Evolutionary conservation across 164 flowering plant genomes (phyloP), one percentile per base, ranked within the genome.

Genomic region (Dillenia turbinata): DNA sequence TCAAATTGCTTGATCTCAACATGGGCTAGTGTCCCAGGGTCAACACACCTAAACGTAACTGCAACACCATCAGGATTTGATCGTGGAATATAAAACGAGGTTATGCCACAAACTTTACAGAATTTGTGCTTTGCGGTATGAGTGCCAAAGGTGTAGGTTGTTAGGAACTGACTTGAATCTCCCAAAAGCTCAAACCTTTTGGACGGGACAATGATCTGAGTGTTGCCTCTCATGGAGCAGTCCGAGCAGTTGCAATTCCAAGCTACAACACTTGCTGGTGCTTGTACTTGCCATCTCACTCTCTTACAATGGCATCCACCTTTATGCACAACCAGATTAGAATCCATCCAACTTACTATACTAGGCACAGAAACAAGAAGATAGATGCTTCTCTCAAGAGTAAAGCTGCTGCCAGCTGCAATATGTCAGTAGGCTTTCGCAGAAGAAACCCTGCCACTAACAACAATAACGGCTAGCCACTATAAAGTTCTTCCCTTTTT

Each of bases 1-100:
- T 56, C 59, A 56, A 56, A 12, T 40, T 56, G 13, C 59, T 56
- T 56, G 7, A 56, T 56, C 59, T 56, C 59, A n/a, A 56, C 59
- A 11, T 56, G 59, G 19, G 47, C n/a, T 9, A 56, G 19, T 13
- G 59, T 56, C 17, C 59, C 59, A 40, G 59, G 59, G 13, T 57
- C 49, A n/a, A 57, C 49, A 9, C 49, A 57, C 15, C 60, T 44
- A 49, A 57, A 45, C 1, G 60, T 40, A 40, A 57, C 60, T 44
- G 60, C 26, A 57, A 57, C 26, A 7, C 60, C 60, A 11, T 57
- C 60, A 6, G 49, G 49, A 15, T 44, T 45, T 44, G 26, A 44
- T 8, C 49, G 24, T 14, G 59, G 59, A 10, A 44, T 40, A n/a
- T 43, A 56, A 11, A 56, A 56, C 10, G 59, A 56, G 17, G 59